Evolutionary conservation across 345 rosid species (phyloP), one percentile per base, ranked within the genome.

Genomic region (Draba incana): DNA sequence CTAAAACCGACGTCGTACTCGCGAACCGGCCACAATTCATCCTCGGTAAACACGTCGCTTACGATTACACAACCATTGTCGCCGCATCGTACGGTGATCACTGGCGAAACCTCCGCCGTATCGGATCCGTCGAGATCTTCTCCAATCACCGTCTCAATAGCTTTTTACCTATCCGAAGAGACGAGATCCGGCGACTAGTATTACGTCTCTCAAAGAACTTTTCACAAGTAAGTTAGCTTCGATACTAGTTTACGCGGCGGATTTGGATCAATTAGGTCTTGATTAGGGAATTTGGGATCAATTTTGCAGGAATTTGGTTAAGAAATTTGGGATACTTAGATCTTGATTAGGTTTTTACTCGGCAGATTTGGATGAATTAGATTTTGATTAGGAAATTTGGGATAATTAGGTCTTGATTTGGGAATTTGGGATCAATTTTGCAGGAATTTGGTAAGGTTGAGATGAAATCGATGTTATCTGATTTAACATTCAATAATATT

Each of bases 21-120:
- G 89, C 87, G 6, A 84, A 81, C 69, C 78, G 92, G 1, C 83
- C 86, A 1, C 33, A 25, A 1, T 41, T 64, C 35, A 47, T 79
- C 11, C 0, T 62, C 0, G 77, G 77, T 0, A 79, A 83, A 56
- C 37, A 80, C 51, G 28, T 83, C 0, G 79, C 59, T 31, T 84
- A 82, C 62, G 72, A 78, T 62, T 30, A 68, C 66, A 72, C 84
- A 61, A 75, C 82, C 15, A 3, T 83, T 10, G 57, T 39, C 5
- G 5, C 35, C 5, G 63, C 85, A 20, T 44, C 84, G 0, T 84
- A 86, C 24, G 88, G 88, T 0, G 81, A 81, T 43, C 84, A 81
- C 52, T 86, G 92, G 92, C 77, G 92, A 25, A 86, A 86, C 70
- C 85, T 81, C 8, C 86, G 86, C 16, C 82, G 84, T 25, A 81